These are phyloP conservation scores for Scheffersomyces titani DNA, from an alignment of 1,139 yeast species.

Conservation along the genomic window DNA sequence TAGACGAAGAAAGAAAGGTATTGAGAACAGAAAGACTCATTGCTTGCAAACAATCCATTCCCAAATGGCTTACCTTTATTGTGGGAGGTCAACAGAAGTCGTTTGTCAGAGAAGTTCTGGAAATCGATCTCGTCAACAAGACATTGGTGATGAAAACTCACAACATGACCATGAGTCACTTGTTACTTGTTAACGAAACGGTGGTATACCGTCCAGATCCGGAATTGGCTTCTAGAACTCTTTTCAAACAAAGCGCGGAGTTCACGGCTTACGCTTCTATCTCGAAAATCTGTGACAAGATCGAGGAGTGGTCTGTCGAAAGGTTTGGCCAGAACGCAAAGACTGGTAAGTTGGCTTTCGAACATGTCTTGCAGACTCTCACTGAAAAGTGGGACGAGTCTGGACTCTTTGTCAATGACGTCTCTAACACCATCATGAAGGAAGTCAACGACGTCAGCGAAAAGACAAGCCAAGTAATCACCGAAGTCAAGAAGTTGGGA, in stretches of 20 bases:
- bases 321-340: constrained; percentile 86
- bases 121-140: constrained; percentile 67
- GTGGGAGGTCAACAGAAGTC: constrained; percentile 77
- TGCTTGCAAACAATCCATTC: constrained; percentile 87
- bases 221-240: constrained; percentile 53
- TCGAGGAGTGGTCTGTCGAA: constrained; percentile 91
- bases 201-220: constrained; percentile 77
- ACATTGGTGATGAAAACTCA: constrained; percentile 81
- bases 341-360: constrained; percentile 83
- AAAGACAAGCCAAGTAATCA: constrained; percentile 37
- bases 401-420: constrained; percentile 42
- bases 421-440: constrained; percentile 24
- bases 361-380: constrained; percentile 63
- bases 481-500: constrained; percentile 42
- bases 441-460: constrained; percentile 22
- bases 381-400: constrained; percentile 52
- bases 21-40: constrained; percentile 84
- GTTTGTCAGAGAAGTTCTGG: constrained; percentile 86
- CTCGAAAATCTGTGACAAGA: constrained; percentile 68
- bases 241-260: constrained; percentile 80
- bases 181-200: constrained; percentile 81
- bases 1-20: constrained; percentile 55
- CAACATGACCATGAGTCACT: constrained; percentile 78
- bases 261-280: constrained; percentile 83
- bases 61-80: constrained; percentile 72